Evolutionary conservation across 306 rosid species (phyloP).

Genomic region (Glycyrrhiza uralensis): DNA sequence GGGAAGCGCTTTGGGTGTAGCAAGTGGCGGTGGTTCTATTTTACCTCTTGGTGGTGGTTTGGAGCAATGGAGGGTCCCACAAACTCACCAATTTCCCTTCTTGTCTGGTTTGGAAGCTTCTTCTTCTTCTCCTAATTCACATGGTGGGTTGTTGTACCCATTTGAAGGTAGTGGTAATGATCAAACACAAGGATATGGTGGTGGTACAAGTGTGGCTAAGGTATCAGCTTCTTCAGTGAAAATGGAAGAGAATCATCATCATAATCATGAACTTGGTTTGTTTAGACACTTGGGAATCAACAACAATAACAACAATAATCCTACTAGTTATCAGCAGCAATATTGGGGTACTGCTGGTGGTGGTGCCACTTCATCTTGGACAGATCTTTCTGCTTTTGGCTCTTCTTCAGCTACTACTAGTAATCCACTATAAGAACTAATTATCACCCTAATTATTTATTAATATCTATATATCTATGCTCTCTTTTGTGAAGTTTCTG

Average conservation of each 20-base stretch:
- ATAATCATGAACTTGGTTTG: constrained; percentile 46
- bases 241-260: constrained; percentile 54
- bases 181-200: constrained; percentile 12
- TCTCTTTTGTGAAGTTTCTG: constrained; percentile 30
- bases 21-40: constrained; percentile 22
- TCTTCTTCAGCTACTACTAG: constrained; percentile 55
- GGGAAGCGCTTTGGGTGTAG: constrained; percentile 40
- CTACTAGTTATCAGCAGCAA: constrained; percentile 38
- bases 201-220: constrained; percentile 29
- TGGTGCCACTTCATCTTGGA: constrained; percentile 49
- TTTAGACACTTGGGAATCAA: constrained; percentile 64
- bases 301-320: not conserved
- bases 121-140: constrained; percentile 43
- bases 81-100: constrained; percentile 62
- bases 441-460: too few species aligned
- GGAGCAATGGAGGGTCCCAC: constrained; percentile 63
- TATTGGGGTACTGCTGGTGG: constrained; percentile 48
- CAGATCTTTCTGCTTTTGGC: constrained; percentile 55
- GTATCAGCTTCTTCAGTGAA: constrained; percentile 52
- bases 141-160: constrained; percentile 40
- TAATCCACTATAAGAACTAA: constrained; percentile 38
- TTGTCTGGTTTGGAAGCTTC: constrained; percentile 49
- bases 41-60: constrained; percentile 28
- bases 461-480: too few species aligned
- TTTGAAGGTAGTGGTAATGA: constrained; percentile 36